Evolutionary conservation across 352 stramenopile genomes (phyloP).

Genomic region (Phytophthora vignae): DNA sequence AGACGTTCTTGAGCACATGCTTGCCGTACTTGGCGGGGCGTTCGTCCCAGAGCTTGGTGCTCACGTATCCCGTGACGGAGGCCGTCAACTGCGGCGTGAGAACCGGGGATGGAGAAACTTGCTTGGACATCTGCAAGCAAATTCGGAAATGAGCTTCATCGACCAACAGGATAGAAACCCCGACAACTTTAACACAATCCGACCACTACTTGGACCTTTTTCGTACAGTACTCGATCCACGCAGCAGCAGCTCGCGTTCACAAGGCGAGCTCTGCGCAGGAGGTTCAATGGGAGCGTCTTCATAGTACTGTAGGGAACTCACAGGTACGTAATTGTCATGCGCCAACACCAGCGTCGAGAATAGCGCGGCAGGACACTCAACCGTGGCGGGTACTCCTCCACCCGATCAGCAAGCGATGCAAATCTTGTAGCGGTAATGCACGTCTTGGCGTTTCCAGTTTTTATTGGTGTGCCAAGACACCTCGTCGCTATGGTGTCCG

Average conservation of each 20-base stretch:
- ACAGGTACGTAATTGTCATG: not conserved
- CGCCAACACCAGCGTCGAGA: not conserved
- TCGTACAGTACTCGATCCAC: not conserved
- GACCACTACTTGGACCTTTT: not conserved
- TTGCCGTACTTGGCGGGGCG: slow-evolving; percentile 45
- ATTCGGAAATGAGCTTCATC: not conserved
- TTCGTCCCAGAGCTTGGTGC: not conserved
- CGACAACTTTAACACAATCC: not conserved
- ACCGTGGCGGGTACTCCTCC: not conserved
- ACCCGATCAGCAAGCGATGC: not conserved
- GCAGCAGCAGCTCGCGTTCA: not conserved
- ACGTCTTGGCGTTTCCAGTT: not conserved
- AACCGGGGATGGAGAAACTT: not conserved
- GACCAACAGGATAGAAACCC: not conserved
- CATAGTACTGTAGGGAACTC: not conserved
- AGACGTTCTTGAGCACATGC: not conserved
- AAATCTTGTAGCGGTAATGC: slow-evolving; percentile 1
- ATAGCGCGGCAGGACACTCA: not conserved
- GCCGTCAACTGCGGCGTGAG: not conserved
- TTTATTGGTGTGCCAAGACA: not conserved
- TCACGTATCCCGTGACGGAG: not conserved
- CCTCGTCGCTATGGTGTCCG: not conserved
- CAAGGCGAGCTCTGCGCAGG: not conserved
- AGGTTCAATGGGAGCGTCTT: no score
- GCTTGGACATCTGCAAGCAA: not conserved